These are phyloP conservation scores for Daldinia sp. DNA, from an alignment of 2,329 filamentous ascomycete species.

Conservation along the genomic window DNA sequence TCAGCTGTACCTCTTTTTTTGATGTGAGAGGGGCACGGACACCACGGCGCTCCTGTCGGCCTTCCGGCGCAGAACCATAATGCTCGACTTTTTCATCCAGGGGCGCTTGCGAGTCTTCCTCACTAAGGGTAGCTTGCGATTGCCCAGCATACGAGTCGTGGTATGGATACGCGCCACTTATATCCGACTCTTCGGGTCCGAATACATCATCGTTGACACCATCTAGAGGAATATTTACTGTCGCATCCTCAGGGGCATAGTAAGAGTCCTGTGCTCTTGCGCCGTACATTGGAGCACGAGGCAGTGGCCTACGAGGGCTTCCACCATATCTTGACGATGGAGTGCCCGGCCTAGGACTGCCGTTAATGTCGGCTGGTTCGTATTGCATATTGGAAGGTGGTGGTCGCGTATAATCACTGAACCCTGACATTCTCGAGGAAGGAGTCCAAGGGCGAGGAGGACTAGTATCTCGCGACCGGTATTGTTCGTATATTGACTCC, in stretches of 20 bases:
- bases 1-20: conserved; percentile 93
- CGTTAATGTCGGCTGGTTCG: conserved; percentile 89
- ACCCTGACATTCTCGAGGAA: conserved; percentile 60
- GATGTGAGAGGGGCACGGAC: conserved; percentile 88
- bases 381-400: conserved; percentile 79
- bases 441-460: conserved; percentile 73
- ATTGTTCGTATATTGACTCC: conserved; percentile 73
- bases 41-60: conserved; percentile 87
- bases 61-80: conserved; percentile 88
- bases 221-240: conserved; percentile 77
- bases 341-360: conserved; percentile 89
- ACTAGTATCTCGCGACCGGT: conserved; percentile 60
- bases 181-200: conserved; percentile 67
- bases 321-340: conserved; percentile 90
- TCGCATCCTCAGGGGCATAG: conserved; percentile 74
- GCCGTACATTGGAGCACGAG: conserved; percentile 87
- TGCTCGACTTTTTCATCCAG: conserved; percentile 74
- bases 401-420: conserved; percentile 75
- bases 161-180: conserved; percentile 66
- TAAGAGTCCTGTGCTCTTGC: conserved; percentile 62
- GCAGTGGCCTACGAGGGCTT: conserved; percentile 86
- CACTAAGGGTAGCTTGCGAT: conserved; percentile 68
- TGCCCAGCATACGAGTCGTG: conserved; percentile 69
- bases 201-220: conserved; percentile 79
- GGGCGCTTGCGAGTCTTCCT: conserved; percentile 55